phyloP scores from a whole-genome alignment of 257 asterid genomes.

The Solanum piurae region DNA sequence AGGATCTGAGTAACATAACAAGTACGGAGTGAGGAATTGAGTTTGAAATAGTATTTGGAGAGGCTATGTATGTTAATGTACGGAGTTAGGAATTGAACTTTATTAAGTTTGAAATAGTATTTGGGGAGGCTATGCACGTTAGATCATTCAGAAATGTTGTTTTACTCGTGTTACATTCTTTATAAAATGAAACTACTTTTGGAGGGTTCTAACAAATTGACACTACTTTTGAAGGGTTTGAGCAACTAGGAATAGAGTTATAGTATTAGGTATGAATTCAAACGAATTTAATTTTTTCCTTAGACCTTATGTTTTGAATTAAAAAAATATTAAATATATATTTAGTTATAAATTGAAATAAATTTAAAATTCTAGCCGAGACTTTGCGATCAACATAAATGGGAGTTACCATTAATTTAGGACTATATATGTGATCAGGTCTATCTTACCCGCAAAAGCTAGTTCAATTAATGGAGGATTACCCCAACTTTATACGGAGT shows the following conservation, averaged over 20 bases:
- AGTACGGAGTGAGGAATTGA: not conserved
- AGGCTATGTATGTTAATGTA: not conserved
- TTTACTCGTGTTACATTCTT: not conserved
- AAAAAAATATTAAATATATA: not conserved
- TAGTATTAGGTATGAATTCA: not conserved
- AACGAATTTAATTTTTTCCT: fast-evolving
- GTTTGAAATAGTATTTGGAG: fast-evolving
- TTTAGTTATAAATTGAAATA: not conserved
- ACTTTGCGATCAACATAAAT: fast-evolving
- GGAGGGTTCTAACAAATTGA: no score
- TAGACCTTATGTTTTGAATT: not conserved
- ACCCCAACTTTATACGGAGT: no score
- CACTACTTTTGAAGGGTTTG: not conserved
- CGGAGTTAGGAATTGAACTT: not conserved
- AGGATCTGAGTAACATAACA: not conserved
- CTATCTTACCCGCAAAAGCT: not conserved
- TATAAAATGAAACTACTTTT: not conserved
- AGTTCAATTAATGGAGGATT: no score
- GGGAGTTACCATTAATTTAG: not conserved
- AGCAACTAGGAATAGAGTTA: not conserved
- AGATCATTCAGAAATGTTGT: not conserved
- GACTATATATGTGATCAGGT: not conserved
- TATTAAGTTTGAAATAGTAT: no score
- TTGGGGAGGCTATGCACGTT: fast-evolving
- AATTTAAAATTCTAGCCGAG: not conserved